A percentile compares a stretch with the other conserved stretches of the same genome.
Evolutionary conservation across 2,329 filamentous ascomycete species (phyloP).

Genomic region (Botrytis porri): DNA sequence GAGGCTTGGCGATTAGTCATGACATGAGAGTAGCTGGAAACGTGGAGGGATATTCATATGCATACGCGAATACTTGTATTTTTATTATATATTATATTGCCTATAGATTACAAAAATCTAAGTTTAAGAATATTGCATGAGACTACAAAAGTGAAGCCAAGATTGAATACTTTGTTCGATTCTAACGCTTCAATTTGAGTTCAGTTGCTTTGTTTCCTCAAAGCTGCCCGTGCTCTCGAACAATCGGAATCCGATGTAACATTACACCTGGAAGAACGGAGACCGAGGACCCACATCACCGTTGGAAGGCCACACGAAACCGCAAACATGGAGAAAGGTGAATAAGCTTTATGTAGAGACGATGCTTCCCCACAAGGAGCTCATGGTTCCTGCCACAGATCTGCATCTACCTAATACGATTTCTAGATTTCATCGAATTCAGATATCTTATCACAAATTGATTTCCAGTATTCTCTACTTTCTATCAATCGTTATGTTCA

Average conservation of each 20-base stretch:
- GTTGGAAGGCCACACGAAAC: neutral
- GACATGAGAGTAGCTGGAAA: neutral
- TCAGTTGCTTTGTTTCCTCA: neutral
- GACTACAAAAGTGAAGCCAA: neutral
- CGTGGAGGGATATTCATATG: accelerated
- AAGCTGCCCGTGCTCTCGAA: neutral
- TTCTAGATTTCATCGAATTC: neutral
- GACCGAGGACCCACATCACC: neutral
- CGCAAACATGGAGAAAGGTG: neutral
- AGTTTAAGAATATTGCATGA: neutral
- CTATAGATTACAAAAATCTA: neutral
- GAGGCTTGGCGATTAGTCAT: neutral
- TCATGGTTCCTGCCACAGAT: neutral
- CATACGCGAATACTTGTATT: neutral
- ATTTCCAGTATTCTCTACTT: neutral
- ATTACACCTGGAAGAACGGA: neutral
- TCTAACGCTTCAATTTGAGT: neutral
- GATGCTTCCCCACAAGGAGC: neutral
- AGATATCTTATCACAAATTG: neutral
- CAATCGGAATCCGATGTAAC: neutral
- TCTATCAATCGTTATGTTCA: neutral
- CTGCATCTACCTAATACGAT: neutral
- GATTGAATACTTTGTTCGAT: neutral
- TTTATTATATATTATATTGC: neutral
- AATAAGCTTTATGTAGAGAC: neutral